Evolutionary conservation across 352 stramenopile species (phyloP), one percentile per base, ranked within the genome.

Genomic region (Pythium volutum): DNA sequence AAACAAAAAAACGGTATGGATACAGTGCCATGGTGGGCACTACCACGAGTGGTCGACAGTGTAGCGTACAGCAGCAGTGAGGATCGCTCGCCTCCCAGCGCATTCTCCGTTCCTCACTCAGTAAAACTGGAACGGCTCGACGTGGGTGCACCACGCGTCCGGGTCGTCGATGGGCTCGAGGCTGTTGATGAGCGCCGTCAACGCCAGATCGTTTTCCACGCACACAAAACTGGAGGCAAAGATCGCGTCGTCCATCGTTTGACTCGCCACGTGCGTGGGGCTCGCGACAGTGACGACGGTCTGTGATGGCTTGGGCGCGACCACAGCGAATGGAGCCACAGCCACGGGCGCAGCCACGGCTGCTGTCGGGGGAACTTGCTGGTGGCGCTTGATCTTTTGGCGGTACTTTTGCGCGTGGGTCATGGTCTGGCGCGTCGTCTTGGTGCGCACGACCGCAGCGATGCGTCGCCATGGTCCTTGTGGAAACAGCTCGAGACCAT

Each of bases 401-500:
- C 62, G 62, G 34, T 84, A 84, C 53, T 86, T 86, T 31, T 86
- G 76, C 6, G 74, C 74, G 26, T 86, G 77, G n/a, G 72, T 81
- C 74, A 84, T 82, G 22, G 73, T 85, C 62, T 85, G 76, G 8
- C 75, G 66, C 3, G 73, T 66, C 10, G 79, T 78, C 29, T 76
- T 75, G 0, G 77, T 83, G 31, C 78, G 68, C 0, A 88, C 75
- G 26, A 76, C 71, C 14, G 42, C 38, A 4, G 52, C 39, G 15
- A 59, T 45, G 2, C 22, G 16, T 25, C 47, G 38, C 52, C 52
- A 59, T 1, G 38, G 36, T 5, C 52, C 52, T n/a, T 47, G 52
- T 2, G 22, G 52, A 27, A 50, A 50, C 7, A 43, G 36, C n/a
- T 59, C 52, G 39, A 59, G 52, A 2, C 52, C 52, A 9, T 22